Evolutionary conservation across 2,329 filamentous ascomycete species (phyloP), one percentile per base, ranked within the genome.

Genomic region (Colletotrichum noveboracense): DNA sequence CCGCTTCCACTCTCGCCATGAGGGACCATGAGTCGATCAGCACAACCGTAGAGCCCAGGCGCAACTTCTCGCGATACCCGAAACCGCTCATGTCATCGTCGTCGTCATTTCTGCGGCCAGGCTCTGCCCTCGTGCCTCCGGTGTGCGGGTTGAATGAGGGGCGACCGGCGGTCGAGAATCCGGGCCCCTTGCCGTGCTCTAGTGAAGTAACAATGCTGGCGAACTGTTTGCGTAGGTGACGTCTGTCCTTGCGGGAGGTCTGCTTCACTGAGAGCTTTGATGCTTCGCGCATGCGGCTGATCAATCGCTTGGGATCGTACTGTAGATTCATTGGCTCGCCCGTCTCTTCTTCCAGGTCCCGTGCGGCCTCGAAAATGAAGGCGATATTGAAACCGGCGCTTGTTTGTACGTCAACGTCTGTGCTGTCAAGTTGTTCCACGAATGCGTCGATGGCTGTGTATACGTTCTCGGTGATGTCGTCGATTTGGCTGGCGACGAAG

Each of bases 361-460:
- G 87, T 4, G 87, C 87, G 77, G 94, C 94, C 83, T 98, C 96
- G 80, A 95, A 96, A 13, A 98, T 88, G 12, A 97, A 87, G 1
- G 95, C 95, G 75, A 98, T 96, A 82, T 95, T 95, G 80, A 94
- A 91, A 5, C 94, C 95, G 0, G 95, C 94, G 5, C 93, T 92
- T 61, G 95, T 92, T 80, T 97, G 95, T 1, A 98, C 94, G 10
- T 90, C 87, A 1, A 92, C 87, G 74, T 95, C 93, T 36, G 89
- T 89, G 82, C 94, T 95, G 75, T 96, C 93, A 21, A 98, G 93
- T 84, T 98, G 96, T 64, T 98, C 95, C 56, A 95, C 92, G 79
- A 98, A 95, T 3, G 93, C 93, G 69, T 97, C 94, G 79, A 97
- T 90, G 18, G 94, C 93, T 32, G 91, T 86, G 77, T 95, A 93